Percentiles rank a stretch among this genome's conserved stretches.
phyloP scores from a whole-genome alignment of 176 grass and related monocot species.

The Hyparrhenia diplandra region DNA sequence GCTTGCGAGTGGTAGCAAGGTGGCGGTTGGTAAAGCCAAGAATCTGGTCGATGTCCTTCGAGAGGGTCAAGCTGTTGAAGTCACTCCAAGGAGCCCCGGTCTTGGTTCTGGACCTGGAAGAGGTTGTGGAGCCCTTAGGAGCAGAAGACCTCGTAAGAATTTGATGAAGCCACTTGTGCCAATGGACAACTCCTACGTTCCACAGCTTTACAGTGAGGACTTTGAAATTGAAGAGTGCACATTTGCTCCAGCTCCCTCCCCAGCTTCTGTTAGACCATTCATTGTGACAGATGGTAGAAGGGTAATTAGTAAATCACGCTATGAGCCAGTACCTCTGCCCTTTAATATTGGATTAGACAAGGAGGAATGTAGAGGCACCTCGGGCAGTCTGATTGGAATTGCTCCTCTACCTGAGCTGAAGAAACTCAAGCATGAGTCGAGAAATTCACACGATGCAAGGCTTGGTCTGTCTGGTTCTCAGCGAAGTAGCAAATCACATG shows the following conservation, averaged over 20 bases:
- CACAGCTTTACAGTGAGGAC: slow-evolving; percentile 63
- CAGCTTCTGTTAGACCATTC: slow-evolving; percentile 54
- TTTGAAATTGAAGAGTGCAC: slow-evolving; percentile 83
- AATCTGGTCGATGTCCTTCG: slow-evolving; percentile 34
- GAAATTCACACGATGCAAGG: slow-evolving; percentile 4
- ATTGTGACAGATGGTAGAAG: slow-evolving; percentile 73
- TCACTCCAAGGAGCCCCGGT: slow-evolving; percentile 36
- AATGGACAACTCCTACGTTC: slow-evolving; percentile 62
- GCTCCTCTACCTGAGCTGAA: slow-evolving; percentile 50
- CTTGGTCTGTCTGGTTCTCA: slow-evolving; percentile 15
- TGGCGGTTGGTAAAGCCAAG: slow-evolving; percentile 32
- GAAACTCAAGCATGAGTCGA: slow-evolving; percentile 47
- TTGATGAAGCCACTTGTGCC: slow-evolving; percentile 58
- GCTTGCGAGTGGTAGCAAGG: background rate
- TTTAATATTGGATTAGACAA: slow-evolving; percentile 35
- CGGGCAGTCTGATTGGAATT: slow-evolving; percentile 35
- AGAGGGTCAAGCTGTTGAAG: slow-evolving; percentile 39
- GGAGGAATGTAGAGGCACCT: slow-evolving; percentile 19
- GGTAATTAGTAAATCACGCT: slow-evolving; percentile 71
- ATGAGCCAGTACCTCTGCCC: slow-evolving; percentile 35
- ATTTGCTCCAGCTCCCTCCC: slow-evolving; percentile 55
- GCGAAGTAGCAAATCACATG: slow-evolving; percentile 30
- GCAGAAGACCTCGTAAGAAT: slow-evolving; percentile 40
- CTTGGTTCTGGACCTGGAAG: slow-evolving; percentile 43
- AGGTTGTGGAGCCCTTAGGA: slow-evolving; percentile 59